Conservation (phyloP, 495 filamentous ascomycete species). For the Aspergillus steynii region DNA sequence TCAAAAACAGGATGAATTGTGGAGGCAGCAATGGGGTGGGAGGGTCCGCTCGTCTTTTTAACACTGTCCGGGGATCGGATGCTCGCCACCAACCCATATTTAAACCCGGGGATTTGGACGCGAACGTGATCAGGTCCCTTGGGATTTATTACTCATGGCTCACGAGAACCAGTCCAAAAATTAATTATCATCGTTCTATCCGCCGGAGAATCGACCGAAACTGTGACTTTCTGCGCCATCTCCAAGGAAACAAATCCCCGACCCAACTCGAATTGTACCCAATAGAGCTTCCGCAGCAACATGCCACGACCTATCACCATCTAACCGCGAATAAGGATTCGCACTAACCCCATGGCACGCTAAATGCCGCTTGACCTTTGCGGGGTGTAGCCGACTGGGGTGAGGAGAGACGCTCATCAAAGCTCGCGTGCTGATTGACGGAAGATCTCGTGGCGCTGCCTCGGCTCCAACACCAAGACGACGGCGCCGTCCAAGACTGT, state of each 20-base stretch:
- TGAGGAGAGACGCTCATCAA: slow-evolving; percentile 1
- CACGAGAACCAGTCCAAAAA: neutral
- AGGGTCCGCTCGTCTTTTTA: slow-evolving; percentile 23
- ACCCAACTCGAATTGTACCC: neutral
- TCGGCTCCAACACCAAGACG: slow-evolving; percentile 21
- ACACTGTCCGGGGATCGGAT: slow-evolving; percentile 22
- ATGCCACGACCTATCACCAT: slow-evolving; percentile 1
- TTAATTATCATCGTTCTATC: neutral
- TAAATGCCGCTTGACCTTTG: slow-evolving; percentile 17
- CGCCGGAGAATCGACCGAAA: slow-evolving; percentile 6
- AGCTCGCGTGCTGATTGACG: slow-evolving; percentile 34
- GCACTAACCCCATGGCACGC: neutral
- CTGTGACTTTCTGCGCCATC: slow-evolving; percentile 1
- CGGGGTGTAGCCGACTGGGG: slow-evolving; percentile 15
- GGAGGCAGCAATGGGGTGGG: slow-evolving; percentile 10
- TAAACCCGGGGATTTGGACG: slow-evolving; percentile 5
- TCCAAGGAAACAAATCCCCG: neutral
- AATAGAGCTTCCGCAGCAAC: neutral
- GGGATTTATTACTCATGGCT: neutral
- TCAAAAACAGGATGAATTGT: neutral
- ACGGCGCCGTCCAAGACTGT: slow-evolving; percentile 12
- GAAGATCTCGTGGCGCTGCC: slow-evolving; percentile 27
- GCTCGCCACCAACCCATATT: slow-evolving; percentile 9
- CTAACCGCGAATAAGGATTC: slow-evolving; percentile 3
- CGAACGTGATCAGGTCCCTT: neutral